Base-by-base conservation (phyloP, 2,329 filamentous ascomycete genomes). In the Lasiodiplodia theobromae region DNA sequence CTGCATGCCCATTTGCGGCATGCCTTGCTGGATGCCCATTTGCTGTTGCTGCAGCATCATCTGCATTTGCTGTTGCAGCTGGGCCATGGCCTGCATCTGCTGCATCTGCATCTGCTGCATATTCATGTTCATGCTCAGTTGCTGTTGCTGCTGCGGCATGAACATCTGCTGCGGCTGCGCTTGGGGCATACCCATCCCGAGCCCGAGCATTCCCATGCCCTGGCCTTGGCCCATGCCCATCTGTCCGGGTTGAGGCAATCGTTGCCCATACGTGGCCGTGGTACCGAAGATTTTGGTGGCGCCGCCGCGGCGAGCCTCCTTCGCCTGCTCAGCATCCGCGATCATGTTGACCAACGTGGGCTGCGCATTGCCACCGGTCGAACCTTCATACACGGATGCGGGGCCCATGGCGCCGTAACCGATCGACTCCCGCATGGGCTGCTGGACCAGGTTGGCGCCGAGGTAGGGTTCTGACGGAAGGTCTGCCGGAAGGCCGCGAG, bases 41-140 rank as follows among this genome's bases (percentile, higher is more conserved):
- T 93, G 91, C 7, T 88, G 91, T 86, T 96, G 91, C 72, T 94
- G 90, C 52, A 94, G 86, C 73, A 95, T 92, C 58, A 73, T 77
- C 28, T 72, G 74, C 60, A 69, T 62, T 37, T 69, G 60, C 40
- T 62, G 64, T 34, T 71, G 71, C 70, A 73, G 74, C 10, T 53
- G 34, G 25, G 58, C 66, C 66, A 65, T 65, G 8, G 58, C 51
- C 40, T 66, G 52, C 72, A 73, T 74, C 28, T 64, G 67, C 51
- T 68, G 67, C 67, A 57, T 56, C 58, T 68, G 58, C 67, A 68
- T 65, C 57, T 68, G 67, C 25, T 68, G 67, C 34, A 65, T 52
- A 18, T 47, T 53, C 64, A 66, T 68, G 53, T 44, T 56, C 53
- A 54, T 37, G 21, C 23, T 34, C 8, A 58, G 31, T 18, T 57